phyloP scores from a whole-genome alignment of 2,329 filamentous ascomycete species.

The Pseudocercospora crystallina region DNA sequence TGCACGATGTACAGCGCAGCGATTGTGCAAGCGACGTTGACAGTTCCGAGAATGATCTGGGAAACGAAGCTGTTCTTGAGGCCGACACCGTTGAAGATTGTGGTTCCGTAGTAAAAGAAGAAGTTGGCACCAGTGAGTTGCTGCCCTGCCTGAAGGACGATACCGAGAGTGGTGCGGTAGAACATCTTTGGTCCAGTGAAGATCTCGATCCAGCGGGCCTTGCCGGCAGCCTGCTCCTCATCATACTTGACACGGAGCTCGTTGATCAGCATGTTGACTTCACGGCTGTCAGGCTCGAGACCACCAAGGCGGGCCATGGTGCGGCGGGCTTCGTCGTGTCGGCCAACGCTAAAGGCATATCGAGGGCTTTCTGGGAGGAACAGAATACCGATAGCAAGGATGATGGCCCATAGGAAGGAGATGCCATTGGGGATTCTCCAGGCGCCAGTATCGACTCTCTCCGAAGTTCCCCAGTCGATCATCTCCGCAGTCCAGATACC shows the following conservation, averaged over 20 bases:
- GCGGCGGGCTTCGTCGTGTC: conserved; percentile 32
- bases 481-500: conserved; percentile 40
- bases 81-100: conserved; percentile 41
- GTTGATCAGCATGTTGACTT: conserved; percentile 30
- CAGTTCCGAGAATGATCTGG: conserved; percentile 48
- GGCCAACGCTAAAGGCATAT: conserved; percentile 33
- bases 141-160: conserved; percentile 34
- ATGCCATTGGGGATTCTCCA: conserved; percentile 37
- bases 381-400: conserved; percentile 35
- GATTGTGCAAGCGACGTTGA: conserved; percentile 51
- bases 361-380: conserved; percentile 35
- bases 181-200: conserved; percentile 33
- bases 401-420: conserved; percentile 34
- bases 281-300: conserved; percentile 25
- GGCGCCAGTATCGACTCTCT: conserved; percentile 21
- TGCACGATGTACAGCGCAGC: conserved; percentile 50
- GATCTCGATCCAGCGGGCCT: conserved; percentile 26
- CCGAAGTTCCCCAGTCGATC: conserved; percentile 33
- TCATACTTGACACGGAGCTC: conserved; percentile 36
- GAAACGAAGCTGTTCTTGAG: conserved; percentile 46
- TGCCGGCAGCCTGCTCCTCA: conserved; percentile 24
- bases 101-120: conserved; percentile 39
- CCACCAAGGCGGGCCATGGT: conserved; percentile 33
- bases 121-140: conserved; percentile 45
- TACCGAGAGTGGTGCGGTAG: conserved; percentile 34